A percentile compares a stretch with the other conserved stretches of the same genome.
Evolutionary conservation across 148 eudicot genomes (phyloP).

Genomic region (Chenopodium quinoa): DNA sequence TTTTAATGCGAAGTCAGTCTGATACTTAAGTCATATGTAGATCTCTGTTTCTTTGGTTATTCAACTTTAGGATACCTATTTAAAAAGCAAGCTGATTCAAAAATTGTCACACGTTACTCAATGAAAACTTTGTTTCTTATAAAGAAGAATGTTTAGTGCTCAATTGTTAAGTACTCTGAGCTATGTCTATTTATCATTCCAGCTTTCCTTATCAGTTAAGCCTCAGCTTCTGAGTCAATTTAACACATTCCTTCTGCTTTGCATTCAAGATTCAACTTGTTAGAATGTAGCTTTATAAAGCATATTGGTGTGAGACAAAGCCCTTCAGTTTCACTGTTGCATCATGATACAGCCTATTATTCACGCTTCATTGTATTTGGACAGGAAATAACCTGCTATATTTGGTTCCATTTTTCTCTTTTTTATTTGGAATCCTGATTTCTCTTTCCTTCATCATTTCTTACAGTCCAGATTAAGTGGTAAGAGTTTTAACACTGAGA

Average conservation of each 20-base stretch:
- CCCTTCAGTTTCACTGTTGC: background rate
- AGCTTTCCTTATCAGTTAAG: background rate
- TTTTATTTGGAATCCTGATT: background rate
- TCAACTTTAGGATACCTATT: background rate
- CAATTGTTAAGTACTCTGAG: too few species aligned
- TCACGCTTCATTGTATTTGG: background rate
- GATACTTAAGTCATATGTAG: background rate
- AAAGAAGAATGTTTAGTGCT: background rate
- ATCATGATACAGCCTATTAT: background rate
- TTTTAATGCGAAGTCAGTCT: background rate
- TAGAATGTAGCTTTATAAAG: background rate
- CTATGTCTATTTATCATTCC: background rate
- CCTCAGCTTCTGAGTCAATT: background rate
- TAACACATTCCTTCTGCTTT: background rate
- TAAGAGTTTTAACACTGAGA: conserved; percentile 40
- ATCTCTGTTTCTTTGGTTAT: background rate
- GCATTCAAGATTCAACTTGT: background rate
- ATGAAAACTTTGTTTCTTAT: background rate
- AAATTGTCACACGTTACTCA: background rate
- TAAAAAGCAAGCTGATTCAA: background rate
- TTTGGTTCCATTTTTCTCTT: background rate
- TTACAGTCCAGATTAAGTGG: conserved; percentile 56
- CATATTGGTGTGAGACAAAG: background rate
- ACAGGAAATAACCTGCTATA: background rate
- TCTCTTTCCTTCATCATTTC: conserved; percentile 10